Evolutionary conservation across 345 rosid species (phyloP), one percentile per base, ranked within the genome.

Genomic region (Luvunga scandens): DNA sequence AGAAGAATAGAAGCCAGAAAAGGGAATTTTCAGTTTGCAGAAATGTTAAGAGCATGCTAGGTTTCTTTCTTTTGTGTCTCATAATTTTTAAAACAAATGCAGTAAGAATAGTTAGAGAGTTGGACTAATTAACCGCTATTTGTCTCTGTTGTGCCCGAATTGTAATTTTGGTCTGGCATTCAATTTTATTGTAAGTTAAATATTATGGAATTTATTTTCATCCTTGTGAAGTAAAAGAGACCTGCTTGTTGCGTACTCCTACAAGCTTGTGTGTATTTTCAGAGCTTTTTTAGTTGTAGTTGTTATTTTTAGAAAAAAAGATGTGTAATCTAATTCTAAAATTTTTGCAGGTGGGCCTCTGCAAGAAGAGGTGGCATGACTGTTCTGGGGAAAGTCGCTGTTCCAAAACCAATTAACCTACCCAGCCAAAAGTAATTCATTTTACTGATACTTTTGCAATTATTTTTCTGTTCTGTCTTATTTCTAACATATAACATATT

Each of bases 331-430:
- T 33, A n/a, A 55, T 78, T 38, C 61, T 34, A 60, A 48, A 62
- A 25, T 70, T 69, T 53, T 57, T 81, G 77, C 87, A 94, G 98
- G 89, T 90, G 95, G 97, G 84, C 90, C 81, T 73, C 98, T 84
- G 77, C 88, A 82, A 90, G 97, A 88, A 90, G 96, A 89, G 85
- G 97, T 73, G 93, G 94, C 74, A 91, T 97, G 99, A 91, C 93
- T 76, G 89, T 90, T 73, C 82, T 97, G 85, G 99, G 99, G 78
- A 97, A 97, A 85, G 94, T 97, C 73, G 88, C 92, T 70, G 98
- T 94, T 81, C 99, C 99, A 4, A 97, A 94, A 83, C 99, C 99
- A 36, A 94, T 97, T 71, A 97, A 97, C 79, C 83, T 97, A 81
- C 99, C 99, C 33, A 97, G 99, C 85, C 99, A 97, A 84, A 93